Conservation (phyloP, 106 monocot species). For the Dendrobium catenatum region DNA sequence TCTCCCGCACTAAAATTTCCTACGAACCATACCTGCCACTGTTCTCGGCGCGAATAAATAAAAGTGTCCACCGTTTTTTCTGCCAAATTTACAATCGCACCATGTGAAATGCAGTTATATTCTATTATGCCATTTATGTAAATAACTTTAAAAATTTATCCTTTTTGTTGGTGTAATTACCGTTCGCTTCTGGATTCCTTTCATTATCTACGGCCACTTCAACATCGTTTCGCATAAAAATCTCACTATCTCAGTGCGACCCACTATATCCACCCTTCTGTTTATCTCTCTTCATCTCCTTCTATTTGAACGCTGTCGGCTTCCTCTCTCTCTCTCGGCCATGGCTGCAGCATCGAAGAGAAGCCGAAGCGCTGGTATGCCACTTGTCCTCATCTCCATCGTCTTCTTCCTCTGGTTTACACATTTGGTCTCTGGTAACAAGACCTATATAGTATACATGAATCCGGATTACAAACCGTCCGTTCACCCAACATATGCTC, state of each 20-base stretch:
- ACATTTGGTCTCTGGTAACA: background rate
- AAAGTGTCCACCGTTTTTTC: too few species aligned
- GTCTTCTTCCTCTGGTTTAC: background rate
- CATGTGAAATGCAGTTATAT: background rate
- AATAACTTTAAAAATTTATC: background rate
- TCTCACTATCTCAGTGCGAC: background rate
- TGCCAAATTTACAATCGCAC: too few species aligned
- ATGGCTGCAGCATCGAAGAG: background rate
- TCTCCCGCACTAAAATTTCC: background rate
- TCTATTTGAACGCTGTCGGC: background rate
- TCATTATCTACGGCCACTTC: too few species aligned
- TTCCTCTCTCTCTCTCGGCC: background rate
- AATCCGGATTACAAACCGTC: constrained; percentile 27
- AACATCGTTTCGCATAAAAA: background rate
- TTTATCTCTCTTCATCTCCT: background rate
- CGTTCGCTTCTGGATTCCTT: too few species aligned
- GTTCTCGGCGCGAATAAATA: background rate
- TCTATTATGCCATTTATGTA: background rate
- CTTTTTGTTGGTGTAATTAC: background rate
- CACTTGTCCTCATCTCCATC: constrained; percentile 7
- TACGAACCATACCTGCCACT: background rate
- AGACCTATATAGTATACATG: constrained; percentile 48
- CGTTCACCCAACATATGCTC: constrained; percentile 19
- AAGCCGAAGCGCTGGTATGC: background rate
- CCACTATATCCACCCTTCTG: background rate